Conservation (phyloP, 108 stramenopile species). For the Mayamaea pseudoterrestris region DNA sequence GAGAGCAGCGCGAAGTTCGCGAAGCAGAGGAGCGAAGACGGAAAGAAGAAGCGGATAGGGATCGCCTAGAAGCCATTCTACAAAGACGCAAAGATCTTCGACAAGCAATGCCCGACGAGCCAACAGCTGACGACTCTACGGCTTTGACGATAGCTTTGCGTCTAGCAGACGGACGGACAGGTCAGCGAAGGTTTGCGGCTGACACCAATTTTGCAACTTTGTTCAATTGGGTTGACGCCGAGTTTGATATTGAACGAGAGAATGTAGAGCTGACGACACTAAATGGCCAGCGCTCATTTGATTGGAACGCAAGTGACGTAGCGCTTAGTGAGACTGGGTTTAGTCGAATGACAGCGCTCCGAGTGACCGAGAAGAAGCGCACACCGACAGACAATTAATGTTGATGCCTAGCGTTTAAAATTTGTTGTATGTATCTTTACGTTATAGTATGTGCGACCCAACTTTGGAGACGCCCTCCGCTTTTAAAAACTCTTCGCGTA, state of each 20-base stretch:
- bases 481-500: constrained; percentile 79
- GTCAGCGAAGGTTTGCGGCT: constrained; percentile 37
- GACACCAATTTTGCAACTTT: constrained; percentile 35
- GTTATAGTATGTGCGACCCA: constrained; percentile 65
- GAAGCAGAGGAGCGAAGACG: constrained; percentile 23
- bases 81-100: constrained; percentile 28
- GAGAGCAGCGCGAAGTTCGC: constrained; percentile 22
- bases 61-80: constrained; percentile 21
- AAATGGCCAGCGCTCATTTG: constrained; percentile 57
- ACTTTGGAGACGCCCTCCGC: constrained; percentile 80
- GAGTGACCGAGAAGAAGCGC: constrained; percentile 34
- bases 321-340: constrained; percentile 47
- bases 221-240: constrained; percentile 76
- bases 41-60: constrained; percentile 16
- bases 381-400: too few relatives aligned
- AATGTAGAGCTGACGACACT: constrained; percentile 52
- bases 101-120: constrained; percentile 24
- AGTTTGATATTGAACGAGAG: constrained; percentile 61
- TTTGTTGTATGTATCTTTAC: too few relatives aligned
- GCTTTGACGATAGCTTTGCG: not conserved
- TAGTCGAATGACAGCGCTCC: constrained; percentile 49
- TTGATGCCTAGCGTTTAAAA: too few relatives aligned
- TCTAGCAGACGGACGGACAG: constrained; percentile 1
- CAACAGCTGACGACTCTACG: too few relatives aligned
- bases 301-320: constrained; percentile 24